Percentiles rank a stretch among this genome's conserved stretches.
These are phyloP conservation scores for Golubevia pallescens DNA, from an alignment of 1,284 basidiomycete species.

Conservation along the genomic window DNA sequence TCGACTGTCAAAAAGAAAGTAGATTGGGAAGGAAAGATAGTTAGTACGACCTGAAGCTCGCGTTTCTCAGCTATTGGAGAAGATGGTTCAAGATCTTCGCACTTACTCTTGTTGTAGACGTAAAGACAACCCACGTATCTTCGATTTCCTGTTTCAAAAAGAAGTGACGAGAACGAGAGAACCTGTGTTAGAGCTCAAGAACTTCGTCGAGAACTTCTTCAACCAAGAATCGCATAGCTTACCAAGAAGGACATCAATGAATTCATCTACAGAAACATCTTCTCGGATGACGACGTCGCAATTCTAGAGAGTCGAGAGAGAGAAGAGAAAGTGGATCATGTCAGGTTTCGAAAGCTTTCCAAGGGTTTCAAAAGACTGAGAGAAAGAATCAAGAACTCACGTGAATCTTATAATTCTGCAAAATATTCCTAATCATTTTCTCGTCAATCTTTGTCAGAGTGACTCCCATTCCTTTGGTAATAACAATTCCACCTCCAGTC, in stretches of 20 bases:
- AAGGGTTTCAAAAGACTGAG: neutral
- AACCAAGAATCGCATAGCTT: neutral
- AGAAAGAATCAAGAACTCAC: constrained; percentile 10
- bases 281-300: constrained; percentile 52
- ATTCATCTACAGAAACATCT: constrained; percentile 57
- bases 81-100: neutral
- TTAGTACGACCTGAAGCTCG: neutral
- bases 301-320: constrained; percentile 16
- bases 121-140: constrained; percentile 57
- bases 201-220: too few species aligned
- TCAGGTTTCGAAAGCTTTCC: too few species aligned
- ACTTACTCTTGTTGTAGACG: constrained; percentile 53
- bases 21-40: neutral
- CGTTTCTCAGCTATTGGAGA: neutral
- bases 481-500: constrained; percentile 79
- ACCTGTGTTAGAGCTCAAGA: too few species aligned
- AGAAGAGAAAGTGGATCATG: neutral
- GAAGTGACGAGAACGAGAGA: neutral
- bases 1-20: too few species aligned
- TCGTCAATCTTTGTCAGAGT: constrained; percentile 94
- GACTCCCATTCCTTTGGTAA: constrained; percentile 69
- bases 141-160: constrained; percentile 21
- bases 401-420: constrained; percentile 69
- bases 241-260: constrained; percentile 53
- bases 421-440: constrained; percentile 87